phyloP scores from a whole-genome alignment of 306 rosid genomes.

The Lupinus albus region DNA sequence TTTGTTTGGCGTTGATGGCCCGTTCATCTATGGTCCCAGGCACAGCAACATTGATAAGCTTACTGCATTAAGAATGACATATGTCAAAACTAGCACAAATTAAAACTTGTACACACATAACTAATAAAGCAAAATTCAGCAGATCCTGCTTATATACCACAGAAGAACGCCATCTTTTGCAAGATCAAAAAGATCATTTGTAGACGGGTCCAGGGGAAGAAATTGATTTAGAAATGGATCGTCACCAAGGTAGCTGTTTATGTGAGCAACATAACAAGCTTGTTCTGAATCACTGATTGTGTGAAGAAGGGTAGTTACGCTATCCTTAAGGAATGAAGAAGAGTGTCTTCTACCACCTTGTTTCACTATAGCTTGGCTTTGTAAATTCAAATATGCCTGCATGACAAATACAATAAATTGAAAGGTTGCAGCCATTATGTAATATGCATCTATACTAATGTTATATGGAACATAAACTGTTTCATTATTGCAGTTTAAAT shows the following conservation, averaged over 20 bases:
- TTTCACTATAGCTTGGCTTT: slow-evolving; percentile 57
- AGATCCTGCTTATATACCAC: slow-evolving; percentile 66
- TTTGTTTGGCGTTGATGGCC: slow-evolving; percentile 75
- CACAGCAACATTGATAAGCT: slow-evolving; percentile 97
- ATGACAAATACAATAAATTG: slow-evolving; percentile 38
- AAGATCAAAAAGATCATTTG: slow-evolving; percentile 70
- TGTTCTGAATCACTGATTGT: slow-evolving; percentile 89
- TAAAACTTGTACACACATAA: slow-evolving; percentile 33
- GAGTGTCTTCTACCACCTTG: slow-evolving; percentile 70
- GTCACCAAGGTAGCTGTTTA: slow-evolving; percentile 91
- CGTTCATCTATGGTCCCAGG: slow-evolving; percentile 98
- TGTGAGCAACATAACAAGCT: slow-evolving; percentile 81
- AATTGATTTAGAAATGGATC: slow-evolving; percentile 78
- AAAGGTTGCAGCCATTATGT: slow-evolving; percentile 21
- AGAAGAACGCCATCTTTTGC: slow-evolving; percentile 92
- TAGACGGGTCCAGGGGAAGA: slow-evolving; percentile 80
- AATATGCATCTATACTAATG: slow-evolving; percentile 22
- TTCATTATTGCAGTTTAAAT: slow-evolving; percentile 17
- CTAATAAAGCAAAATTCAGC: slow-evolving; percentile 36
- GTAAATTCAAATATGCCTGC: slow-evolving; percentile 77
- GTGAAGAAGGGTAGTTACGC: slow-evolving; percentile 89
- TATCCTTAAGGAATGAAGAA: slow-evolving; percentile 79
- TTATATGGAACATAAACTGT: slow-evolving; percentile 24
- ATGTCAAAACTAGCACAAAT: slow-evolving; percentile 35
- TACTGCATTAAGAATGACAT: slow-evolving; percentile 61